phyloP scores from a whole-genome alignment of 805 yeast species.

The Yarrowia sp. region DNA sequence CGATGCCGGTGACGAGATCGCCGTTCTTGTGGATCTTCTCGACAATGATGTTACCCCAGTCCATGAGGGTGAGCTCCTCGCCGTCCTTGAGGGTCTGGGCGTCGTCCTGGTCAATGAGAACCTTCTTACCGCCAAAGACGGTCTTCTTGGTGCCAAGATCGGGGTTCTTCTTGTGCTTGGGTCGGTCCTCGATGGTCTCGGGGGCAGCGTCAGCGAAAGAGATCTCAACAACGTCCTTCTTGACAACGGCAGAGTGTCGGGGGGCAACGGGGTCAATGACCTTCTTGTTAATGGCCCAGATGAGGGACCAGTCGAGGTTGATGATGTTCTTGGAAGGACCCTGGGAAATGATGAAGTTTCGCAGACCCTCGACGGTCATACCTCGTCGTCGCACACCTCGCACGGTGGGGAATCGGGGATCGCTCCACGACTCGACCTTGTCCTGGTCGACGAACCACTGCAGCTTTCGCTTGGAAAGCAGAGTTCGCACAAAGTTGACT shows the following conservation, averaged over 20 bases:
- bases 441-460: conserved; percentile 98
- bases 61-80: conserved; percentile 97
- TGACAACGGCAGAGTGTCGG: conserved; percentile 83
- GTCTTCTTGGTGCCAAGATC: conserved; percentile 80
- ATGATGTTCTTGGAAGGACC: conserved; percentile 98
- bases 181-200: conserved; percentile 70
- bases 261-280: conserved; percentile 97
- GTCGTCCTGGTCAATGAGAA: conserved; percentile 86
- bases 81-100: conserved; percentile 74
- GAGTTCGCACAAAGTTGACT: conserved; percentile 94
- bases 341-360: conserved; percentile 90
- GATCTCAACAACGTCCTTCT: conserved; percentile 71
- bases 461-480: conserved; percentile 94
- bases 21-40: conserved; percentile 69
- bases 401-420: conserved; percentile 99
- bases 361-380: conserved; percentile 97
- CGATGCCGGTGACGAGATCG: conserved; percentile 63
- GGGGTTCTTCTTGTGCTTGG: conserved; percentile 95
- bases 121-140: conserved; percentile 67
- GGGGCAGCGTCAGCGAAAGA: conserved; percentile 69
- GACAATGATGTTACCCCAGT: conserved; percentile 95
- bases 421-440: conserved; percentile 94
- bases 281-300: conserved; percentile 98
- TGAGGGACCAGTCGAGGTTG: conserved; percentile 95
- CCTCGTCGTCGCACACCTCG: conserved; percentile 99